Base-by-base conservation (phyloP, 257 asterid species). In the Osmanthus fragrans region DNA sequence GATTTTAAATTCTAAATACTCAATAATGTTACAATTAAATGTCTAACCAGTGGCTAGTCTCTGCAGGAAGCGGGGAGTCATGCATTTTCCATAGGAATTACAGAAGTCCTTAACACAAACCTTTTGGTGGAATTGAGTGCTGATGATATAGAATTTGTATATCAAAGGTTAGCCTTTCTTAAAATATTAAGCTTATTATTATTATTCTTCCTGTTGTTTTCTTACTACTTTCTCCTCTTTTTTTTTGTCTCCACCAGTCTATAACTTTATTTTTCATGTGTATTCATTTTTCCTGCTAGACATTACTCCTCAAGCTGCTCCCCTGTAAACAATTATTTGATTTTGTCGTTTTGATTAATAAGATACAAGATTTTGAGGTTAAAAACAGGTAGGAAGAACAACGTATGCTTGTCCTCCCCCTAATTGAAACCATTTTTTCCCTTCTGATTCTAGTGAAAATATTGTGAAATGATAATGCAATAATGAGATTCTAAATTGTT, bases 81-180 rank as follows among this genome's bases (percentile, higher is more conserved):
- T 76, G 90, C 94, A 54, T 96, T 96, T 80, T 96, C 99, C 77
- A 87, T 93, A 75, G 99, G 98, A 76, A 93, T 96, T 77, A 90
- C 97, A 7, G 97, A 96, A 88, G 96, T 85, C 80, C 91, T 96
- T 40, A 96, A 96, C 87, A 86, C 97, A 32, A 90, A 96, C 84
- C 96, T 96, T 79, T 47, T 96, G 90, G 84, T 96, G 75, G 99
- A 96, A 83, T 77, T 96, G 81, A 89, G 94, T 72, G 99, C 99
- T 65, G 98, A 96, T 82, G 98, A 96, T 74, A 88, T 96, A 70
- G 98, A 96, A 77, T 96, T 85, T 77, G 98, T 96, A 77, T 96
- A 87, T 76, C 99, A 96, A 81, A 92, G 97, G 98, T 90, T 69
- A 39, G 65, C 18, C 70, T 71, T 34, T 34, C 29, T 34, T 51